phyloP scores from a whole-genome alignment of 2,329 filamentous ascomycete genomes.

The Dactylellina parvicollis region DNA sequence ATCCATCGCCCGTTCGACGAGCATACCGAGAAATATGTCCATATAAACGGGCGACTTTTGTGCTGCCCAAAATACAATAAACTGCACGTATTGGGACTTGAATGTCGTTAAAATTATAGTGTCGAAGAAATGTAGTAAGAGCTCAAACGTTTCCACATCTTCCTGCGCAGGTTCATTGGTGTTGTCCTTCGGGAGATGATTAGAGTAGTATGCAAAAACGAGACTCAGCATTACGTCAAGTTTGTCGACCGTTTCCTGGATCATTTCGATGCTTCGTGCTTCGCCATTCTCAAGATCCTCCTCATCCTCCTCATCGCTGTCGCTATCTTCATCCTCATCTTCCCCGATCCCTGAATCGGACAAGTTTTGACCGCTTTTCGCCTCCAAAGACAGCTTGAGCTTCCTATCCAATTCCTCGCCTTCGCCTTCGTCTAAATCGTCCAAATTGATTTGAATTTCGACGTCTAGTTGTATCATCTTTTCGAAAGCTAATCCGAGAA shows the following conservation, averaged over 20 bases:
- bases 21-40: conserved; percentile 82
- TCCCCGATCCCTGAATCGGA: conserved; percentile 57
- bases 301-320: conserved; percentile 74
- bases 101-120: conserved; percentile 89
- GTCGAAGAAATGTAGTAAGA: conserved; percentile 84
- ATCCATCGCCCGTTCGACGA: conserved; percentile 77
- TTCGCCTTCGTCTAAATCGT: conserved; percentile 80
- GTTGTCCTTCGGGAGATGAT: conserved; percentile 68
- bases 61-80: conserved; percentile 93
- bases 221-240: conserved; percentile 89
- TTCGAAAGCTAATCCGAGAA: conserved; percentile 84
- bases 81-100: conserved; percentile 91
- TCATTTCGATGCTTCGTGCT: conserved; percentile 71
- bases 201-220: conserved; percentile 83
- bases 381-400: conserved; percentile 61
- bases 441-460: conserved; percentile 90
- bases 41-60: conserved; percentile 81
- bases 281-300: conserved; percentile 64
- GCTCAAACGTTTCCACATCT: conserved; percentile 77
- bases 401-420: conserved; percentile 73
- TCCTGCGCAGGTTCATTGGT: conserved; percentile 70
- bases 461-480: conserved; percentile 93
- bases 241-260: conserved; percentile 86
- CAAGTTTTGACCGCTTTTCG: conserved; percentile 33
- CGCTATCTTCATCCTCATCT: conserved; percentile 61